Percentiles rank a stretch among this genome's conserved stretches.
These are phyloP conservation scores for Fusarium sp. DNA, from an alignment of 2,329 filamentous ascomycete genomes.

Conservation along the genomic window DNA sequence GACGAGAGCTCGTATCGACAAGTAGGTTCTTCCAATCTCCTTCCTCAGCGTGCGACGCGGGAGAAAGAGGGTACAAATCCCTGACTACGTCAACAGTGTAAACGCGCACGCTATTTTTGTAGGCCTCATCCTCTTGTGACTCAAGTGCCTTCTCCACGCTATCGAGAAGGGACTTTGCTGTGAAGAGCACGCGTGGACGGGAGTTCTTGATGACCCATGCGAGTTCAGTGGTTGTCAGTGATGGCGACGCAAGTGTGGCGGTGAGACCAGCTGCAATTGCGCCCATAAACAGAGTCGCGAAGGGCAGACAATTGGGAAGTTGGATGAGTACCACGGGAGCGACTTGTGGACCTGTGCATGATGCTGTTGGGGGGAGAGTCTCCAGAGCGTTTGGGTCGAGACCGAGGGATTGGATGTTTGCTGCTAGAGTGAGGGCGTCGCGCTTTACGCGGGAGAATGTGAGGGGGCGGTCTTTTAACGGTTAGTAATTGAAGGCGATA, in stretches of 20 bases:
- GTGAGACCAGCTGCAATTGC: slow-evolving; percentile 57
- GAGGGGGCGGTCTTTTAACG: slow-evolving; percentile 51
- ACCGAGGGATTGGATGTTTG: slow-evolving; percentile 52
- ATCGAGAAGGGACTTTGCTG: slow-evolving; percentile 48
- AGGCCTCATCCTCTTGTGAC: slow-evolving; percentile 51
- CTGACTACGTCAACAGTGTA: slow-evolving; percentile 64
- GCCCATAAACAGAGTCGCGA: slow-evolving; percentile 53
- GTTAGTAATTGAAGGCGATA: slow-evolving; percentile 17
- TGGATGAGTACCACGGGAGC: slow-evolving; percentile 58
- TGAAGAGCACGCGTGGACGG: slow-evolving; percentile 55
- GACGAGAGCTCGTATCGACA: slow-evolving; percentile 60
- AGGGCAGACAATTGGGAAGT: slow-evolving; percentile 57
- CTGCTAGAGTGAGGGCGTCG: slow-evolving; percentile 54
- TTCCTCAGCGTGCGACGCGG: slow-evolving; percentile 31
- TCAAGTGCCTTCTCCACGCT: slow-evolving; percentile 53
- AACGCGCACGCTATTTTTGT: slow-evolving; percentile 63
- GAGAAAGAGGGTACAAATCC: slow-evolving; percentile 52
- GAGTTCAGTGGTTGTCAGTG: slow-evolving; percentile 55
- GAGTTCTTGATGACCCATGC: slow-evolving; percentile 58
- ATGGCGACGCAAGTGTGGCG: slow-evolving; percentile 56
- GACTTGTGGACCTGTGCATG: slow-evolving; percentile 54
- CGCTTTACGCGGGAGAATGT: slow-evolving; percentile 51
- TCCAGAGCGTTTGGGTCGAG: slow-evolving; percentile 52
- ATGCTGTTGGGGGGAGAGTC: slow-evolving; percentile 55
- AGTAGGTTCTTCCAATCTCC: slow-evolving; percentile 72